phyloP scores from a whole-genome alignment of 2,329 filamentous ascomycete species.

The Hypoxylon sp. region DNA sequence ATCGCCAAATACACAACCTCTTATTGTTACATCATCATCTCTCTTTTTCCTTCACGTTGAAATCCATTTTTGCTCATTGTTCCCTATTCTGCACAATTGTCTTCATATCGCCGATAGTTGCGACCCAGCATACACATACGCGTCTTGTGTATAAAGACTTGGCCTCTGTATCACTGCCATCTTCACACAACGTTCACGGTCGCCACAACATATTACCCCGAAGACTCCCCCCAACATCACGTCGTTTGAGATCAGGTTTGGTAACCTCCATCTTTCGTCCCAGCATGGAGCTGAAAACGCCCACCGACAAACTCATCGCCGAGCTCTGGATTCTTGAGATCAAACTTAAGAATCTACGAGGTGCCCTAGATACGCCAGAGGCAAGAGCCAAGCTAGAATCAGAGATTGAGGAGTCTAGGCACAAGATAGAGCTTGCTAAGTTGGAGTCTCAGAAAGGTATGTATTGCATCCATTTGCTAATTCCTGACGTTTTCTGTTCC shows the following conservation, averaged over 20 bases:
- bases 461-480: not conserved
- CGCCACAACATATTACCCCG: not conserved
- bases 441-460: not conserved
- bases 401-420: not conserved
- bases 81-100: not conserved
- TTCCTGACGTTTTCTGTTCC: not conserved
- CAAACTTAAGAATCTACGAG: not conserved
- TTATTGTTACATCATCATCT: not conserved
- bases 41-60: not conserved
- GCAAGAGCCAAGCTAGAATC: not conserved
- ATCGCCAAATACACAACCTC: not conserved
- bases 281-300: not conserved
- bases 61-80: not conserved
- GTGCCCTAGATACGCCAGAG: not conserved
- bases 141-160: not conserved
- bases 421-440: not conserved
- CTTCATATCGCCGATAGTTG: not conserved
- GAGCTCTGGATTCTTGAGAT: slow-evolving; percentile 1
- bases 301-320: not conserved
- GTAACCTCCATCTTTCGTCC: not conserved
- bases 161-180: not conserved
- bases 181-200: not conserved
- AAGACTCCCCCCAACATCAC: not conserved
- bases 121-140: not conserved
- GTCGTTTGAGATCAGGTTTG: not conserved